Evolutionary conservation across 140 eudicot species (phyloP).

Genomic region (Oenanthe javanica): DNA sequence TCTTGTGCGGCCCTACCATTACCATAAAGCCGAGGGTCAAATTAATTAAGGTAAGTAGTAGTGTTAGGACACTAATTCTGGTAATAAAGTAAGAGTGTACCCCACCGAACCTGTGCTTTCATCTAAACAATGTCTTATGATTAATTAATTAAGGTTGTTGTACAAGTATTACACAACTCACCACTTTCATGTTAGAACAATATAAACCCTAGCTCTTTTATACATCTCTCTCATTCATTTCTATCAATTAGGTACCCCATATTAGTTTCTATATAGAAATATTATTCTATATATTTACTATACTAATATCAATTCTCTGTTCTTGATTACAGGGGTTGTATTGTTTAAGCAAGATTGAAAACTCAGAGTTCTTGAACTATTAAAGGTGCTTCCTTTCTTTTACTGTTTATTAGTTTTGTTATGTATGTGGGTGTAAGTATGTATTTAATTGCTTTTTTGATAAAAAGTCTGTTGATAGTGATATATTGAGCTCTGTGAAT

Average conservation of each 20-base stretch:
- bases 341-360: neutral
- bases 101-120: neutral
- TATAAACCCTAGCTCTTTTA: neutral
- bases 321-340: neutral
- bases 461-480: too few species aligned
- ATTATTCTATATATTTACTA: too few species aligned
- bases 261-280: neutral
- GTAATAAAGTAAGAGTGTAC: neutral
- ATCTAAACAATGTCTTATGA: neutral
- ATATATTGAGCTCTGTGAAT: too few species aligned
- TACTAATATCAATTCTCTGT: neutral
- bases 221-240: neutral
- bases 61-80: neutral
- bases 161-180: neutral
- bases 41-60: neutral
- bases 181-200: neutral
- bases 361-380: neutral
- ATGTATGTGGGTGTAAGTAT: too few species aligned
- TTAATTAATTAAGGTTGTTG: neutral
- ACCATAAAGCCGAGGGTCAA: too few species aligned
- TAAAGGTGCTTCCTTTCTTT: neutral
- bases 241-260: neutral
- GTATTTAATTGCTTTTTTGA: neutral
- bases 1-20: too few species aligned
- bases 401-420: neutral